Evolutionary conservation across 495 filamentous ascomycete genomes (phyloP).

Genomic region (Penicillium soppii): DNA sequence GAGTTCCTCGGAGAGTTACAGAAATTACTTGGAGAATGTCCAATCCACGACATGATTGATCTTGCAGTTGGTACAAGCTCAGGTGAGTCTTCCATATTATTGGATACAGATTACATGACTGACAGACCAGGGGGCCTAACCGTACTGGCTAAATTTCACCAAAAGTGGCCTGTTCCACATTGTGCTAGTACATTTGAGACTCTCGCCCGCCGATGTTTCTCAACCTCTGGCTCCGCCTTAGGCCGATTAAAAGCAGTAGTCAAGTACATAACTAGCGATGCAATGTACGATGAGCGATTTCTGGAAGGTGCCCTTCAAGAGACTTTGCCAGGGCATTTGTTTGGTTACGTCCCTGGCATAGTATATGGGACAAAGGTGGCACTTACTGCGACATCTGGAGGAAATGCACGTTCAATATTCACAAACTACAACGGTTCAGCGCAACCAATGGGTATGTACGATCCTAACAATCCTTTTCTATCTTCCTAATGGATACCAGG

Average conservation of each 20-base stretch:
- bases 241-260: constrained; percentile 3
- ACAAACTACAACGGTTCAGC: constrained; percentile 28
- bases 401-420: constrained; percentile 24
- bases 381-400: constrained; percentile 25
- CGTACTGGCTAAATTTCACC: constrained; percentile 23
- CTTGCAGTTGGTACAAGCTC: constrained; percentile 30
- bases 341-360: constrained; percentile 7
- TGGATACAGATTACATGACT: background rate
- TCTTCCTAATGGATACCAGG: background rate
- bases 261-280: constrained; percentile 5
- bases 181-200: constrained; percentile 22
- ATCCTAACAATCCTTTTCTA: background rate
- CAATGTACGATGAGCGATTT: constrained; percentile 1
- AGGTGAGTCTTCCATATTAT: background rate
- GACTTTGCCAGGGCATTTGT: constrained; percentile 3
- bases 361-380: constrained; percentile 9
- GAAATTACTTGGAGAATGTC: constrained; percentile 11
- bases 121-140: constrained; percentile 23
- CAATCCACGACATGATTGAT: constrained; percentile 29
- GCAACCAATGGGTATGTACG: background rate
- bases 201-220: constrained; percentile 22
- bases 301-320: constrained; percentile 2
- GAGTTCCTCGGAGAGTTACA: constrained; percentile 27
- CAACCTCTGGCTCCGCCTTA: constrained; percentile 1
- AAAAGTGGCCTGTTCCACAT: constrained; percentile 18